Evolutionary conservation across 345 rosid genomes (phyloP).

Genomic region (Corymbia maculata): DNA sequence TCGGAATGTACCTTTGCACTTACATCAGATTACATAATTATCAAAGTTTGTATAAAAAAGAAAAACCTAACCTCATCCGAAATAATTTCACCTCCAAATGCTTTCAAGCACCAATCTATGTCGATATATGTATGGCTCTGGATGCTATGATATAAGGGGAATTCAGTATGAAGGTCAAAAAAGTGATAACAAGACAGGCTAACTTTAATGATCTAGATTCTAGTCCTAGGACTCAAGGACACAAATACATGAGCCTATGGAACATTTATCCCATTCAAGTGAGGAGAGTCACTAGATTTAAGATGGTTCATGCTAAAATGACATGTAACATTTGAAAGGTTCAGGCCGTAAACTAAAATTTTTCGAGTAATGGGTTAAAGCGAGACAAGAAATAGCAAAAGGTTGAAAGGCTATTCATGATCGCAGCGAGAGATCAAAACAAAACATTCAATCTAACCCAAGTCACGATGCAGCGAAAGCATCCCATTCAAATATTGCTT

Average conservation of each 20-base stretch:
- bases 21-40: background rate
- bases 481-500: conserved; percentile 48
- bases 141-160: background rate
- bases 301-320: background rate
- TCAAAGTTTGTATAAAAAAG: background rate
- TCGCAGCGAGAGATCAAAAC: background rate
- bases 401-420: background rate
- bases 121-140: background rate
- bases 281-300: background rate
- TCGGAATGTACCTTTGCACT: background rate
- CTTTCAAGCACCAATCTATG: background rate
- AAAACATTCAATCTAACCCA: background rate
- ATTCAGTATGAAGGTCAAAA: background rate
- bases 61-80: background rate
- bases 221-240: background rate
- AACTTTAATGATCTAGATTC: background rate
- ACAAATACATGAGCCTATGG: background rate
- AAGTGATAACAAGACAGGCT: background rate
- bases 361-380: background rate
- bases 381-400: background rate
- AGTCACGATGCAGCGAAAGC: conserved; percentile 29
- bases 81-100: background rate
- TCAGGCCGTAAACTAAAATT: background rate
- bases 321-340: background rate
- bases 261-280: background rate